Percentiles rank a stretch among this genome's conserved stretches.
These are phyloP conservation scores for Metschnikowia lochheadii DNA, from an alignment of 805 yeast species.

Conservation along the genomic window DNA sequence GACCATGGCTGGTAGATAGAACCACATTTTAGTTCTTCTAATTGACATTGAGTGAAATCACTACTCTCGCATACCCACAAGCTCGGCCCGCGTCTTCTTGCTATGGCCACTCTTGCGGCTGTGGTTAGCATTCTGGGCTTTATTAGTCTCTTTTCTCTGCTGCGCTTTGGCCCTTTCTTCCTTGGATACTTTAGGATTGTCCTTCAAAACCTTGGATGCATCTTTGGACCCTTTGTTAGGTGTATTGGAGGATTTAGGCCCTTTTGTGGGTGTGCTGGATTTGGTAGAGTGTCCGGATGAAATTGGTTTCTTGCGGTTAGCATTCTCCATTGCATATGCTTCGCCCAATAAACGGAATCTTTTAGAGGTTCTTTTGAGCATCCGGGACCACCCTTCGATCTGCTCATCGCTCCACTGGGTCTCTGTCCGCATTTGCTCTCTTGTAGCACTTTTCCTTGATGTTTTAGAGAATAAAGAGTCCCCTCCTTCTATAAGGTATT, in stretches of 20 bases:
- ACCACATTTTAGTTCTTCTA: not conserved
- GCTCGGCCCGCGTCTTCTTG: constrained; percentile 41
- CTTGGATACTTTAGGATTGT: not conserved
- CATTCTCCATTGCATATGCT: constrained; percentile 29
- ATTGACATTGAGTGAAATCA: not conserved
- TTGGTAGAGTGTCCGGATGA: not conserved
- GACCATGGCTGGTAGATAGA: constrained; percentile 63
- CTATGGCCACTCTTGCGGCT: constrained; percentile 61
- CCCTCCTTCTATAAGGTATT: constrained; percentile 45
- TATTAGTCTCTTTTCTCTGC: constrained; percentile 47
- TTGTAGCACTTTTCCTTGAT: constrained; percentile 46
- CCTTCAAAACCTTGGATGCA: not conserved
- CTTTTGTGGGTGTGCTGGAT: not conserved
- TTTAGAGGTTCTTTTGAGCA: constrained; percentile 62
- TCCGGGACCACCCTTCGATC: constrained; percentile 88
- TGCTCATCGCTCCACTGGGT: constrained; percentile 84
- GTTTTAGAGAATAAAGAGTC: constrained; percentile 39
- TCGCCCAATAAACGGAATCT: constrained; percentile 62
- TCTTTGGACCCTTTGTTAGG: not conserved
- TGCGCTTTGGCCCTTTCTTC: constrained; percentile 1
- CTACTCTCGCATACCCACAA: constrained; percentile 22
- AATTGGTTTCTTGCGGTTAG: constrained; percentile 7
- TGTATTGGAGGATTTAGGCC: constrained; percentile 12
- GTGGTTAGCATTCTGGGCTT: constrained; percentile 58
- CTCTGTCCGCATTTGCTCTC: constrained; percentile 49